Conservation (phyloP, 306 rosid species). For the Lagenaria siceraria region DNA sequence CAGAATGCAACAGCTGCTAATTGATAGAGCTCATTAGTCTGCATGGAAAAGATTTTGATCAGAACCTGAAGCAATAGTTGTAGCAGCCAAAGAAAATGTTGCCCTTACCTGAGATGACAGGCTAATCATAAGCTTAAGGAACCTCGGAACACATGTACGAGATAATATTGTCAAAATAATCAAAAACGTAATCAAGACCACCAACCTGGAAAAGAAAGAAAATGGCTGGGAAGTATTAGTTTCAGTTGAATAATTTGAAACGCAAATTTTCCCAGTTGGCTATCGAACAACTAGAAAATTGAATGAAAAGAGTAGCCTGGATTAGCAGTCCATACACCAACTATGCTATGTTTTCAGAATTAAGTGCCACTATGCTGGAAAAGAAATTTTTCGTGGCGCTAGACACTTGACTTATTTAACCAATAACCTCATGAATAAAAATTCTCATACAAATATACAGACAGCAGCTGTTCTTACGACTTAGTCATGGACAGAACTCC, state of each 20-base stretch:
- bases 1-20: slow-evolving; percentile 96
- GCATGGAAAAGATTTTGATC: slow-evolving; percentile 20
- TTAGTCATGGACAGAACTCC: slow-evolving; percentile 88
- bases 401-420: not conserved
- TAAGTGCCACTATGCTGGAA: not conserved
- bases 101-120: slow-evolving; percentile 73
- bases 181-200: slow-evolving; percentile 57
- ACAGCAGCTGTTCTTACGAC: slow-evolving; percentile 45
- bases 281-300: not conserved
- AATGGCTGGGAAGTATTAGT: slow-evolving; percentile 10
- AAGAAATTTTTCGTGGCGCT: not conserved
- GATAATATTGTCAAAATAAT: slow-evolving; percentile 55
- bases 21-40: slow-evolving; percentile 97
- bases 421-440: not conserved
- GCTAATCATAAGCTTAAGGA: slow-evolving; percentile 94
- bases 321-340: not conserved
- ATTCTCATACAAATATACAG: slow-evolving; percentile 8
- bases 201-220: slow-evolving; percentile 48
- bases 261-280: not conserved
- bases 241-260: not conserved
- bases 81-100: slow-evolving; percentile 10
- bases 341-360: not conserved
- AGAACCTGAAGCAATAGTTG: slow-evolving; percentile 7
- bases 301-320: not conserved
- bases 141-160: slow-evolving; percentile 82